Percentiles rank a stretch among this genome's conserved stretches.
phyloP scores from a whole-genome alignment of 768 basidiomycete genomes.

The Scleroderma bovista region DNA sequence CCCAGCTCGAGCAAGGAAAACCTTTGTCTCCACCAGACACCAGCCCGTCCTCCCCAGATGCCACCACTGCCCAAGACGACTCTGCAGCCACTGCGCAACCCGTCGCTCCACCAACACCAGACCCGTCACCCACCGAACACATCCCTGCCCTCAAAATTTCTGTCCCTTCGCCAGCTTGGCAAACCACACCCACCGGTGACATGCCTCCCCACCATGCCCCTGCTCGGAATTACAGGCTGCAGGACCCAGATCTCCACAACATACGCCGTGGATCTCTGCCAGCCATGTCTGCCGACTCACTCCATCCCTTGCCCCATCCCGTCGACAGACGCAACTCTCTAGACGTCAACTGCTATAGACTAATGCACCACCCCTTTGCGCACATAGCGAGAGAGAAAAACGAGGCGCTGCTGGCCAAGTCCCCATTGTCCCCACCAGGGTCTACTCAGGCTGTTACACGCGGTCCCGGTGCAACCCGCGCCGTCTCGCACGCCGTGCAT shows the following conservation, averaged over 20 bases:
- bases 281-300: slow-evolving; percentile 29
- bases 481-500: slow-evolving; percentile 38
- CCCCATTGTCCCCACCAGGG: slow-evolving; percentile 28
- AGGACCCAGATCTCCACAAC: slow-evolving; percentile 31
- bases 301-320: slow-evolving; percentile 28
- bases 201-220: slow-evolving; percentile 21
- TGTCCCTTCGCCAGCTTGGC: slow-evolving; percentile 18
- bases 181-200: slow-evolving; percentile 19
- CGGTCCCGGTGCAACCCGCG: slow-evolving; percentile 40
- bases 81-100: too few relatives aligned
- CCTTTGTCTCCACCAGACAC: slow-evolving; percentile 4
- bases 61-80: slow-evolving; percentile 18
- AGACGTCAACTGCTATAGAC: slow-evolving; percentile 43
- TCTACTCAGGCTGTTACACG: slow-evolving; percentile 32
- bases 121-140: not conserved
- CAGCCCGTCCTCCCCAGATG: slow-evolving; percentile 12
- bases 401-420: slow-evolving; percentile 28
- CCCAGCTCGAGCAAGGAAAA: slow-evolving; percentile 17
- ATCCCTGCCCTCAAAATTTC: slow-evolving; percentile 20
- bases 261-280: slow-evolving; percentile 54
- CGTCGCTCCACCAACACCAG: slow-evolving; percentile 3
- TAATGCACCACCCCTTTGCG: slow-evolving; percentile 42
- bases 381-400: slow-evolving; percentile 30
- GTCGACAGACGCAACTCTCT: slow-evolving; percentile 35
- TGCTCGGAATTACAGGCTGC: slow-evolving; percentile 14